These are phyloP conservation scores for Cytospora schulzeri DNA, from an alignment of 2,329 filamentous ascomycete genomes.

Conservation along the genomic window DNA sequence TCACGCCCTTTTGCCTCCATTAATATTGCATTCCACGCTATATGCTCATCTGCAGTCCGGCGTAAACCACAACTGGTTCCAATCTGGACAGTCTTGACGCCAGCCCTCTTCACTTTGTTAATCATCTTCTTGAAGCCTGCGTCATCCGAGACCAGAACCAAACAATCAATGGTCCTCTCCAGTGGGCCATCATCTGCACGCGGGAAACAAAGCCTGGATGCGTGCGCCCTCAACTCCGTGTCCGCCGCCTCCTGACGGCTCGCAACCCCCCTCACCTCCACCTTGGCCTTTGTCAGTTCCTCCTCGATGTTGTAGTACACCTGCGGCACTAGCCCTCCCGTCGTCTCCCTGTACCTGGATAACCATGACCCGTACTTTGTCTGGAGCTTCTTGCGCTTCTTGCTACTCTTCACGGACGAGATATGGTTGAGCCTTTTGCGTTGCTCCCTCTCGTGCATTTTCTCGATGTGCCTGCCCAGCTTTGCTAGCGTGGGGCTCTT, in stretches of 20 bases:
- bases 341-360: not conserved
- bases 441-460: not conserved
- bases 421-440: not conserved
- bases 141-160: not conserved
- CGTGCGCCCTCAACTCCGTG: not conserved
- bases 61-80: not conserved
- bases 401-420: not conserved
- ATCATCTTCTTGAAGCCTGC: not conserved
- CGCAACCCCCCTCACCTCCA: not conserved
- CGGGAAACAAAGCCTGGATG: not conserved
- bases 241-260: not conserved
- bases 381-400: not conserved
- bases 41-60: not conserved
- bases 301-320: not conserved
- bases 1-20: not conserved
- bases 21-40: not conserved
- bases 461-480: not conserved
- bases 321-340: not conserved
- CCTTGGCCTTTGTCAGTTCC: not conserved
- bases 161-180: not conserved
- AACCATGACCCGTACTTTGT: not conserved
- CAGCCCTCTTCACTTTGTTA: not conserved
- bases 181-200: not conserved
- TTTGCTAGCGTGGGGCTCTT: not conserved
- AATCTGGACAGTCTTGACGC: not conserved